Conservation (phyloP, 1,284 basidiomycete genomes). For the Ustilago bromivora region DNA sequence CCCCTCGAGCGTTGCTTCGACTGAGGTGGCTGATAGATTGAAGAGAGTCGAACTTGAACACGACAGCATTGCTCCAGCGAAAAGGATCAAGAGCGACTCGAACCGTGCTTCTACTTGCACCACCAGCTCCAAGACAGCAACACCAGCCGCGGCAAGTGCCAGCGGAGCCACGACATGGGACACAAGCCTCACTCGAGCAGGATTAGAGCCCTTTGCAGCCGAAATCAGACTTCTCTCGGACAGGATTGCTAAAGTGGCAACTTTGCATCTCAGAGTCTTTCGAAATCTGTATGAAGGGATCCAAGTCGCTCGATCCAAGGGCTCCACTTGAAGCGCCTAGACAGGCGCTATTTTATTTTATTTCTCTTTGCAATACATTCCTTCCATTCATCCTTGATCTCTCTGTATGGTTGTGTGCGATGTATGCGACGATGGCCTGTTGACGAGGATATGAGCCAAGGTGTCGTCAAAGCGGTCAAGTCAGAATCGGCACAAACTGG, state of each 20-base stretch:
- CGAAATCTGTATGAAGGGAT: constrained; percentile 54
- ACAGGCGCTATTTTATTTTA: too few species aligned
- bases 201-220: constrained; percentile 54
- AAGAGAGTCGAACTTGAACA: constrained; percentile 2
- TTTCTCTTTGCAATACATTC: too few species aligned
- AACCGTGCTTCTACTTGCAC: neutral
- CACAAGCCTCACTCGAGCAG: constrained; percentile 41
- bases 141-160: neutral
- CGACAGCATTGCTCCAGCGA: constrained; percentile 5
- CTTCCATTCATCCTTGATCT: too few species aligned
- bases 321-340: neutral
- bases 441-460: too few species aligned
- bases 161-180: constrained; percentile 23
- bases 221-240: constrained; percentile 58
- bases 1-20: neutral
- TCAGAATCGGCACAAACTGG: too few species aligned
- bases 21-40: neutral
- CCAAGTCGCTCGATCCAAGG: constrained; percentile 22
- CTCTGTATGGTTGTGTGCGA: too few species aligned
- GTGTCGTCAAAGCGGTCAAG: too few species aligned
- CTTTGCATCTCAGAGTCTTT: constrained; percentile 59
- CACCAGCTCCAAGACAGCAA: neutral
- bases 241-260: constrained; percentile 56
- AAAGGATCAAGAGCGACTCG: constrained; percentile 20
- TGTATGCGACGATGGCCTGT: too few species aligned